phyloP scores from a whole-genome alignment of 495 filamentous ascomycete genomes.

The Podospora tetraspora region DNA sequence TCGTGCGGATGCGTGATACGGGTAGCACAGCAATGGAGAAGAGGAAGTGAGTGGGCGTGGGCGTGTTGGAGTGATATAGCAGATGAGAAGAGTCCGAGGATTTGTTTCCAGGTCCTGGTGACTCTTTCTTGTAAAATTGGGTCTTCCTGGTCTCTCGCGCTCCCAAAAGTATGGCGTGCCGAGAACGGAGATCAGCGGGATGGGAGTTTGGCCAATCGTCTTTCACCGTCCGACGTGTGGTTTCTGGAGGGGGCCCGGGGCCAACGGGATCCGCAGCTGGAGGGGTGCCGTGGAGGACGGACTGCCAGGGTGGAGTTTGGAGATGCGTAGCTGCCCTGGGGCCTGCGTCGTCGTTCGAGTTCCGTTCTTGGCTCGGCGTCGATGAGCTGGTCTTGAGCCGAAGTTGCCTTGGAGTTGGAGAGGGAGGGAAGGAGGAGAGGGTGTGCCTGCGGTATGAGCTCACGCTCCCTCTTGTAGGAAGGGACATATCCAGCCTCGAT shows the following conservation, averaged over 20 bases:
- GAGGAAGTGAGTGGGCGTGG: not conserved
- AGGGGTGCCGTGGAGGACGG: not conserved
- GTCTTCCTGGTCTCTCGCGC: conserved; percentile 3
- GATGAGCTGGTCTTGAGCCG: not conserved
- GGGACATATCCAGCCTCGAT: conserved; percentile 13
- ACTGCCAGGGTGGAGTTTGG: not conserved
- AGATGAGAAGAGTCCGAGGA: not conserved
- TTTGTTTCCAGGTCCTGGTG: conserved; percentile 14
- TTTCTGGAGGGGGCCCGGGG: not conserved
- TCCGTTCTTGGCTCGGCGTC: not conserved
- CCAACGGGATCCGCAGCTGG: not conserved
- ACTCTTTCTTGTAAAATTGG: conserved; percentile 18
- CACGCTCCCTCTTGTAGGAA: conserved; percentile 17
- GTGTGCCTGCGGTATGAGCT: conserved; percentile 3
- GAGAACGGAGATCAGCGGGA: conserved; percentile 34
- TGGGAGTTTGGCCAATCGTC: conserved; percentile 28
- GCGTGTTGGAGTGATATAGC: not conserved
- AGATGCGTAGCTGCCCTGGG: not conserved
- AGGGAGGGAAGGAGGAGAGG: not conserved
- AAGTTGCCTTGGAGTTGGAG: not conserved
- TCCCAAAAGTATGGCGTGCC: conserved; percentile 20
- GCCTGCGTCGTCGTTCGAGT: not conserved
- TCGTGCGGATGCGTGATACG: not conserved
- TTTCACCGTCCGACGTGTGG: conserved; percentile 26
- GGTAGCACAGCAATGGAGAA: not conserved